Percentiles rank a stretch among this genome's conserved stretches.
phyloP scores from a whole-genome alignment of 225 moss, liverwort and hornwort species.

The Rhytidiadelphus loreus region DNA sequence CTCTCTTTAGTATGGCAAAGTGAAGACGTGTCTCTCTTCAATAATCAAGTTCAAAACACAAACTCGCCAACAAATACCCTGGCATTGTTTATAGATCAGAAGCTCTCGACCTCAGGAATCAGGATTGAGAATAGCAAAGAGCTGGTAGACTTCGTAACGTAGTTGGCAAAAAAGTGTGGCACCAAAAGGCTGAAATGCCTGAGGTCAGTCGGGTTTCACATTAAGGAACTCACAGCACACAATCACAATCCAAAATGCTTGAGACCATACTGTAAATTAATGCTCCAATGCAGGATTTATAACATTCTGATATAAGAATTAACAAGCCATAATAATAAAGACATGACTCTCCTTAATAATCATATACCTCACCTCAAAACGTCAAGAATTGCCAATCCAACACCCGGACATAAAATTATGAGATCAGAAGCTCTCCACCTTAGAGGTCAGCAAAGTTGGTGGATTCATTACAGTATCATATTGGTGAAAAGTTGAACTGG shows the following conservation, averaged over 20 bases:
- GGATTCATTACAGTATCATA: slow-evolving; percentile 15
- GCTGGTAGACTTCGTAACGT: neutral
- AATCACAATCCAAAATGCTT: neutral
- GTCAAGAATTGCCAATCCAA: neutral
- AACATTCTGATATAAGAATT: neutral
- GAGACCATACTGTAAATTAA: too few species aligned
- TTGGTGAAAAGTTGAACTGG: slow-evolving; percentile 53
- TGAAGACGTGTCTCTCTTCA: neutral
- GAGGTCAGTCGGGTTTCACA: neutral
- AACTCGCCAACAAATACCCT: neutral
- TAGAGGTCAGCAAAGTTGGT: slow-evolving; percentile 47
- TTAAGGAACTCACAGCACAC: neutral
- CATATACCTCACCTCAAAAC: too few species aligned
- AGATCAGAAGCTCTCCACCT: slow-evolving; percentile 24
- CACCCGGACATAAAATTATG: neutral
- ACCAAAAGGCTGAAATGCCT: neutral
- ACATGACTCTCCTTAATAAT: neutral
- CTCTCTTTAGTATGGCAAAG: neutral
- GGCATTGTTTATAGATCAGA: neutral
- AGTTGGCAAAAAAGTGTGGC: neutral
- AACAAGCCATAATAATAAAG: neutral
- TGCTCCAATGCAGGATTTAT: neutral
- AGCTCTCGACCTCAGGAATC: neutral
- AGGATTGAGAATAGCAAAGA: neutral
- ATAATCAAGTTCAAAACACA: neutral